Evolutionary conservation across 1,284 basidiomycete species (phyloP), one percentile per base, ranked within the genome.

Genomic region (Anthracocystis setariae): DNA sequence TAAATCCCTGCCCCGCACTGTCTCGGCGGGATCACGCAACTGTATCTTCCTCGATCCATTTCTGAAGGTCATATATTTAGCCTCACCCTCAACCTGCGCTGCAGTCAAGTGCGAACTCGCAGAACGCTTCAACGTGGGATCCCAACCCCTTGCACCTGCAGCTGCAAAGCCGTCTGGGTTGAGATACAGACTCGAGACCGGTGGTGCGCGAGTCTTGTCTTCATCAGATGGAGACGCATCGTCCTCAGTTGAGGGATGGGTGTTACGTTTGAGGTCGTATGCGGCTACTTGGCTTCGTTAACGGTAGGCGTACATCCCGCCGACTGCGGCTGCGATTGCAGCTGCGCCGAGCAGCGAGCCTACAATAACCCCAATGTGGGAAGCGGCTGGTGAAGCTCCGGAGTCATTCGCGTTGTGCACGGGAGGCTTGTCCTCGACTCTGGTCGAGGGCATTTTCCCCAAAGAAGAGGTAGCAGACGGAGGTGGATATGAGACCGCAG

Each of bases 241-340:
- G 3, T 25, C 25, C 8, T 13, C n/a, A 8, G 49, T 46, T 18
- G 32, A 27, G 43, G 17, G 29, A 56, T 5, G 18, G 29, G 40
- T 17, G 39, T 49, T 23, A 24, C 46, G 49, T 23, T 48, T 57
- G 20, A 52, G 37, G 35, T 68, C 58, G 54, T 70, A 57, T 2
- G 64, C 65, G 17, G 54, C 58, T 5, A 76, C 72, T 42, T 79
- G 63, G 24, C 66, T 57, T 38, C 79, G 73, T 47, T 80, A 79
- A 17, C 67, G 63, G 56, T 74, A 78, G 32, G 79, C 79, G 51
- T 81, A 81, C 51, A 81, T 59, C 8, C 78, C 76, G 18, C 78
- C 79, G 42, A 76, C 39, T 25, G 71, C 69, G 5, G 76, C 79
- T 10, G 74, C 78, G n/a, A 79, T 49, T 17, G 79, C 79, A 5